Base-by-base conservation (phyloP, 23 red algal genomes). In the Cyanidiococcus yangmingshanensis region DNA sequence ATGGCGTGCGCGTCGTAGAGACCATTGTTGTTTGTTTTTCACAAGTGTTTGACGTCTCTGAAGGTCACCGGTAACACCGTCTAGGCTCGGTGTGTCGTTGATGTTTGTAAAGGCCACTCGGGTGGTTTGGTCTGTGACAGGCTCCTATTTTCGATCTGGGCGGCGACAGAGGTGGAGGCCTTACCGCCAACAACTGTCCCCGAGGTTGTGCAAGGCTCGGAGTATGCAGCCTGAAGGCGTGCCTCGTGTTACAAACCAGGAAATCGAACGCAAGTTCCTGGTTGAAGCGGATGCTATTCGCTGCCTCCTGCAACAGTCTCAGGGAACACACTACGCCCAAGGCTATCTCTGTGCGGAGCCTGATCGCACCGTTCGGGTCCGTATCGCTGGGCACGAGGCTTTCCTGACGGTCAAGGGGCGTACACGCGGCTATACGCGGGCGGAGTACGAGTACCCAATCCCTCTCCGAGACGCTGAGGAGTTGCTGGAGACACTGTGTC, bases 201-300 rank as follows among this genome's bases (percentile, higher is more conserved):
- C n/a, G n/a, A n/a, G n/a, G n/a, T n/a, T n/a, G n/a, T n/a, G n/a
- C 45, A 54, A 21, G 7, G 45, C 45, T 54, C 45, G 12, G 45
- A 7, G 45, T 15, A 54, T 54, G 45, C 45, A 54, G 21, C 45
- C 7, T 21, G 45, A 21, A 15, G 45, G 45, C 12, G 45, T 54
- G 45, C 7, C 7, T 21, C 45, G 45, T 21, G 45, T 21, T 15
- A 21, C 45, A 21, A 81, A 81, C 54, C 25, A 38, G 1, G 78
- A 81, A 41, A 59, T 59, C 26, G 78, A 81, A 32, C 78, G 78
- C 40, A 81, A 81, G 45, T 81, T 81, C 67, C 34, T 81, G 7
- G 78, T 81, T 0, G 25, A 41, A 7, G 59, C 37, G 32, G 21
- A 26, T 24, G 29, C 0, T 7, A 38, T 71, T 81, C n/a, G 37